Evolutionary conservation across 768 basidiomycete genomes (phyloP).

Genomic region (Phylloporus sp.): DNA sequence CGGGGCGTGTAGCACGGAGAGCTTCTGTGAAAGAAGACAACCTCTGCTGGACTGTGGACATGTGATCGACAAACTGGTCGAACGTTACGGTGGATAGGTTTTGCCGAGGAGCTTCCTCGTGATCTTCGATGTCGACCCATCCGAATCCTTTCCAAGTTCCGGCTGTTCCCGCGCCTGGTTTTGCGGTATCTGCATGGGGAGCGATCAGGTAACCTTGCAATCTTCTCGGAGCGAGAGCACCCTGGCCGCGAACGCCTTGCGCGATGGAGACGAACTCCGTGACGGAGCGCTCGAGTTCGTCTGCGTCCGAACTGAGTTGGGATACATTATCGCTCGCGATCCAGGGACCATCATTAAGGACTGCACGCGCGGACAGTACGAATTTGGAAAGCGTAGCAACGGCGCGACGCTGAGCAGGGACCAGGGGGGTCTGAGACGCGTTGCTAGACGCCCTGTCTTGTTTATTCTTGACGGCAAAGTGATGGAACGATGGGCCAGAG

Average conservation of each 20-base stretch:
- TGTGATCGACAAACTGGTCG: constrained; percentile 28
- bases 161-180: constrained; percentile 47
- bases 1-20: constrained; percentile 18
- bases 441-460: constrained; percentile 25
- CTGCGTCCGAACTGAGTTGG: constrained; percentile 65
- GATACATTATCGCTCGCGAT: constrained; percentile 15
- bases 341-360: constrained; percentile 43
- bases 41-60: constrained; percentile 27
- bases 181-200: constrained; percentile 35
- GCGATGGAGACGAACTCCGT: constrained; percentile 63
- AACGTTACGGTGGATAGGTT: constrained; percentile 29
- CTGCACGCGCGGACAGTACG: constrained; percentile 79
- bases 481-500: constrained; percentile 50
- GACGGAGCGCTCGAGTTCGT: constrained; percentile 67
- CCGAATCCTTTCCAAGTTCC: constrained; percentile 54
- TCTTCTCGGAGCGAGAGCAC: constrained; percentile 29
- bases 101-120: constrained; percentile 28
- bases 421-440: constrained; percentile 51
- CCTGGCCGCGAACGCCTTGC: constrained; percentile 35
- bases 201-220: constrained; percentile 35
- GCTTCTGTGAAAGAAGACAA: constrained; percentile 18
- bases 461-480: constrained; percentile 44
- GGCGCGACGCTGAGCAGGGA: constrained; percentile 75
- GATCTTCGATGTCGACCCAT: constrained; percentile 37
- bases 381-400: constrained; percentile 86